A percentile compares a stretch with the other conserved stretches of the same genome.
Conservation (phyloP, 2,329 filamentous ascomycete species). For the Truncatella angustata region DNA sequence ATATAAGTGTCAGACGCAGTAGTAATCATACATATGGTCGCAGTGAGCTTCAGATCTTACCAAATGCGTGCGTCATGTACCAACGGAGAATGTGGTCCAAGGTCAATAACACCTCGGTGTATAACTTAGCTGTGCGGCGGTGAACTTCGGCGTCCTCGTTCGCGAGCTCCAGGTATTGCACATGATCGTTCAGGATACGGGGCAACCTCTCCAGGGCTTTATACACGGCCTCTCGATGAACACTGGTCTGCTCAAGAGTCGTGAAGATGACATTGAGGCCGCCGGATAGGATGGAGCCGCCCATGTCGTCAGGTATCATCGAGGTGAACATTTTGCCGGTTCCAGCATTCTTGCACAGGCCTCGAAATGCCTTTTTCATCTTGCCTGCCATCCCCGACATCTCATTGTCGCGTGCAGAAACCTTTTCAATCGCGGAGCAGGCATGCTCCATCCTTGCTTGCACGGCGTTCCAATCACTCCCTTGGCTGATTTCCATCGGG, state of each 20-base stretch:
- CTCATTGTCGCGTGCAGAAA: constrained; percentile 2
- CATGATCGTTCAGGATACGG: constrained; percentile 9
- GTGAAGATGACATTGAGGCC: constrained; percentile 8
- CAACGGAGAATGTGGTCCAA: constrained; percentile 8
- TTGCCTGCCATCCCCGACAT: not conserved
- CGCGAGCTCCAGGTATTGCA: not conserved
- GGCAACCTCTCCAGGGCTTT: constrained; percentile 11
- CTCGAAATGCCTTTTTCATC: constrained; percentile 6
- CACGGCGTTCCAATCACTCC: too few species aligned
- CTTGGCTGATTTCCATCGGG: too few species aligned
- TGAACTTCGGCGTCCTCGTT: constrained; percentile 9
- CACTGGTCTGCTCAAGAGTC: constrained; percentile 7
- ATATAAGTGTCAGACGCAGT: not conserved
- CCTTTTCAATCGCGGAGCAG: constrained; percentile 1
- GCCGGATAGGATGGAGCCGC: not conserved
- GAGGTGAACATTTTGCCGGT: constrained; percentile 3
- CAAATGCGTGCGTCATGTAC: constrained; percentile 7
- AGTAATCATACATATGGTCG: too few species aligned
- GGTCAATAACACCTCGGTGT: not conserved
- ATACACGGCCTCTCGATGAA: not conserved
- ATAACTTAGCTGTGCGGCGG: constrained; percentile 5
- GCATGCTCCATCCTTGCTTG: too few species aligned
- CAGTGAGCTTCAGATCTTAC: not conserved
- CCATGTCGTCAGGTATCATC: constrained; percentile 6
- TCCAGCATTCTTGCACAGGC: constrained; percentile 5